Base-by-base conservation (phyloP, 176 grass and related monocot genomes). In the Eleusine indica region DNA sequence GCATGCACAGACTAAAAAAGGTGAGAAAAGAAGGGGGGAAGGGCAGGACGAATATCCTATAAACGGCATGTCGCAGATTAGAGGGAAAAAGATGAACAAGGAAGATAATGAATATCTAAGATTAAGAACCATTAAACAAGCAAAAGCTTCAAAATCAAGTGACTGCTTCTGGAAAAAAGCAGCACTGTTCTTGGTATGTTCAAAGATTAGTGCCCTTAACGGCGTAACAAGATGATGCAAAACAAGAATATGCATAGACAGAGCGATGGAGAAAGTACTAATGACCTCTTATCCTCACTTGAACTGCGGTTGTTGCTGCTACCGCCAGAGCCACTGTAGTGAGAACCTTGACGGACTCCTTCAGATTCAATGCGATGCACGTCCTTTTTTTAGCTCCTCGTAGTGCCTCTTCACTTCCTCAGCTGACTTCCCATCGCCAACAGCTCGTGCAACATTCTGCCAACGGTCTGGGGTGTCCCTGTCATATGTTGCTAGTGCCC, bases 331-430 rank as follows among this genome's bases (percentile, higher is more conserved):
- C 44, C 83, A 43, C 38, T 80, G 65, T 44, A 67, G 32, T 81
- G 77, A 37, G 74, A 83, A 58, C 52, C 77, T 62, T 70, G 83
- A 73, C 8, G 14, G 4, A 28, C 38, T 67, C 48, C 74, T 32
- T 0, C 7, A 58, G 79, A 83, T 40, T 94, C 88, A 61, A 93
- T 97, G 49, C 32, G 53, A 9, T 73, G 9, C 62, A 97, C 15
- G 41, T 93, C 95, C 52, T 66, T 80, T 7, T 7, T 74, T 10
- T 16, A 97, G 67, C 30, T 86, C 39, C 35, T 73, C 66, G 44
- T 86, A 93, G 84, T 94, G 95, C 70, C 58, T 86, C 92, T 93
- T 90, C 86, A 97, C 88, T 0, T 94, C 95, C 16, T 91, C 90
- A 1, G 56, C 86, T 2, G 92, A 80, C 65, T 94, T 97, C 35